These are phyloP conservation scores for Gilbertella persicaria DNA, from an alignment of 371 early-diverging fungal species.

Conservation along the genomic window DNA sequence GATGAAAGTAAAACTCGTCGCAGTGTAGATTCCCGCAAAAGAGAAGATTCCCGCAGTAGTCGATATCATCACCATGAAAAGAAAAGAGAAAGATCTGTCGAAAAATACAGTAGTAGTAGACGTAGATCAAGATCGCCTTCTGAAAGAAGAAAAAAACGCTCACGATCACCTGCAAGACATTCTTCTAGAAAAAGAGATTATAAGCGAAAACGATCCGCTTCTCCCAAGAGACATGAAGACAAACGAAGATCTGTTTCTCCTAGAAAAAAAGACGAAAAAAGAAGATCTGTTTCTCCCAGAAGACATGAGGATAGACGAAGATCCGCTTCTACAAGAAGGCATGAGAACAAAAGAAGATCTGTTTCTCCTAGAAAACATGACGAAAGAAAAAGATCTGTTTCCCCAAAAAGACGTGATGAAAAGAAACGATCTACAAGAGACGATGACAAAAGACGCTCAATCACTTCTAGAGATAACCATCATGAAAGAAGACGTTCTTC, in stretches of 20 bases:
- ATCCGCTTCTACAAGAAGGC: too few relatives aligned
- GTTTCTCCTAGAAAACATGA: not conserved
- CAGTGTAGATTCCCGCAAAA: not conserved
- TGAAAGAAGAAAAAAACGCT: slow-evolving; percentile 5
- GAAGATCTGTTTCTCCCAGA: not conserved
- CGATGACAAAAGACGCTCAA: not conserved
- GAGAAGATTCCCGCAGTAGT: not conserved
- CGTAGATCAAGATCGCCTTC: slow-evolving; percentile 8
- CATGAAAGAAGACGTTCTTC: not conserved
- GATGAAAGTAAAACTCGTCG: not conserved
- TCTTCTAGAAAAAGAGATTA: slow-evolving; percentile 1
- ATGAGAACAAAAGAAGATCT: not conserved
- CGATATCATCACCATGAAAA: not conserved
- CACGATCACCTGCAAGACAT: slow-evolving; percentile 4
- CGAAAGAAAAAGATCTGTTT: not conserved
- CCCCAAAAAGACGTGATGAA: not conserved
- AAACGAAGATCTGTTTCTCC: not conserved
- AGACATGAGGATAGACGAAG: not conserved
- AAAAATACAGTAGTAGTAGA: not conserved
- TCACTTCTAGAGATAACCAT: too few relatives aligned
- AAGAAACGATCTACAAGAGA: too few relatives aligned
- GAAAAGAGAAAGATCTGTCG: not conserved
- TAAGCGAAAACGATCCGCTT: not conserved
- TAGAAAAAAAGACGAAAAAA: not conserved
- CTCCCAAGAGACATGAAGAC: not conserved